phyloP scores from a whole-genome alignment of 1,139 yeast species.

The Hanseniaspora sp. region DNA sequence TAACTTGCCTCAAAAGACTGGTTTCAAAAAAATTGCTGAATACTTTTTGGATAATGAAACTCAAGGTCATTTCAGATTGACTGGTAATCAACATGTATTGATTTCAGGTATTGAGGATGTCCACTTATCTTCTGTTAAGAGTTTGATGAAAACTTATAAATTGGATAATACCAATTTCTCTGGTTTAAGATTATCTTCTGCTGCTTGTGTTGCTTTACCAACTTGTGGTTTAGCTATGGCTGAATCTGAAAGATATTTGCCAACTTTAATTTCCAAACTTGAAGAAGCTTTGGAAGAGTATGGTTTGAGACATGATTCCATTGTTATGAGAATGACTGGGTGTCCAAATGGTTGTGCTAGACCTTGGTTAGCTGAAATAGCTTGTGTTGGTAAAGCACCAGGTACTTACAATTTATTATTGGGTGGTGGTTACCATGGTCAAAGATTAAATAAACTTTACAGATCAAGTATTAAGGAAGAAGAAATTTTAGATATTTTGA shows the following conservation, averaged over 20 bases:
- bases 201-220: constrained; percentile 97
- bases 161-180: constrained; percentile 77
- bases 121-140: constrained; percentile 53
- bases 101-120: constrained; percentile 62
- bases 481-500: constrained; percentile 65
- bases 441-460: constrained; percentile 82
- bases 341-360: constrained; percentile 99
- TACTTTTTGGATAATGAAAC: constrained; percentile 40
- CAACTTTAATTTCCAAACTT: constrained; percentile 65
- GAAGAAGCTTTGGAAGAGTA: constrained; percentile 80
- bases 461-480: constrained; percentile 83
- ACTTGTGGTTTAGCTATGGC: constrained; percentile 99
- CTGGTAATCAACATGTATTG: constrained; percentile 90
- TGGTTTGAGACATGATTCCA: constrained; percentile 87
- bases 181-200: constrained; percentile 77
- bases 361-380: constrained; percentile 96
- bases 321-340: constrained; percentile 98
- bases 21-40: constrained; percentile 68
- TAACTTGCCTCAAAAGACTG: constrained; percentile 81
- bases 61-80: constrained; percentile 76
- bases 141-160: constrained; percentile 57
- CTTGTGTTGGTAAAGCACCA: constrained; percentile 87
- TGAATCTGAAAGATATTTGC: constrained; percentile 90
- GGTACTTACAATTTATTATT: constrained; percentile 89
- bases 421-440: constrained; percentile 95